Base-by-base conservation (phyloP, 2,329 filamentous ascomycete genomes). In the Hypoxylon sp. region DNA sequence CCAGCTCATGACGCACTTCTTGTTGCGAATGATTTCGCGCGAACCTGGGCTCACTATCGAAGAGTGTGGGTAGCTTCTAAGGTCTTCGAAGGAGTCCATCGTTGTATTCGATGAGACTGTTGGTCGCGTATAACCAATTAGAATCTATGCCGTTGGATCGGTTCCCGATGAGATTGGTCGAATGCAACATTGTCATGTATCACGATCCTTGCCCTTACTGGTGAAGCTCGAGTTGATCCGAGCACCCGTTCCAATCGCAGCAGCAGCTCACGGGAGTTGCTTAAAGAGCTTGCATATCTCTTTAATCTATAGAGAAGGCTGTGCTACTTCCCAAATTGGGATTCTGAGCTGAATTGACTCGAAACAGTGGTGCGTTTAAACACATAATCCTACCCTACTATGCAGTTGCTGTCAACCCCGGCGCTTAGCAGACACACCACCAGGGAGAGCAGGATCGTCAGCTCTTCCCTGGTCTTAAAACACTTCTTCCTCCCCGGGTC, bases 401-500 rank as follows among this genome's bases (percentile, higher is more conserved):
- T 15, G 13, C 9, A 4, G 16, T 21, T 12, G 2, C 16, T n/a
- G 25, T 46, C 17, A 20, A 6, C 26, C 20, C 26, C 21, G 27
- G 54, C 47, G 46, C 42, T 41, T 67, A 67, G 51, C 64, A 66
- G 50, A 63, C 57, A 63, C 57, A 38, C 65, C 65, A 30, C 27
- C 23, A n/a, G 63, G 63, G 40, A 68, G 44, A 7, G 9, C 26
- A 20, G 55, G 61, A 59, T 61, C 63, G 31, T 61, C 63, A 9
- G n/a, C n/a, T n/a, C n/a, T n/a, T n/a, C n/a, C n/a, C n/a, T n/a
- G n/a, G n/a, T n/a, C n/a, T n/a, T n/a, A n/a, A n/a, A n/a, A n/a
- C n/a, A n/a, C n/a, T n/a, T n/a, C n/a, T n/a, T n/a, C n/a, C n/a
- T n/a, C n/a, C n/a, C n/a, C n/a, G n/a, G n/a, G n/a, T n/a, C n/a